phyloP scores from a whole-genome alignment of 1,284 basidiomycete species.

The Cryptococcus sp. region DNA sequence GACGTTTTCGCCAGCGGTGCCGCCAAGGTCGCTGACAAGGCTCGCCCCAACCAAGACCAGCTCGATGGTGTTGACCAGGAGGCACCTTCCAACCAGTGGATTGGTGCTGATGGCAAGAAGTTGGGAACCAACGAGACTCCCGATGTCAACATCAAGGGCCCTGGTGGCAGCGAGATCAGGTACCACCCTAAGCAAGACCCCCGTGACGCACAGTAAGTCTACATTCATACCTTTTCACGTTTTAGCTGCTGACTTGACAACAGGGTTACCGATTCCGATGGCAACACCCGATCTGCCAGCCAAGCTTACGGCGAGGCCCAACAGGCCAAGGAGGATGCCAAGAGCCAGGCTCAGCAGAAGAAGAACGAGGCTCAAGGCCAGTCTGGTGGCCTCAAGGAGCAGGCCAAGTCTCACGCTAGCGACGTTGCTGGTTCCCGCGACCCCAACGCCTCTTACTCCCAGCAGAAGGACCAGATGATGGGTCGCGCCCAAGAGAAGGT shows the following conservation, averaged over 20 bases:
- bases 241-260: background rate
- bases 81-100: constrained; percentile 63
- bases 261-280: constrained; percentile 49
- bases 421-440: constrained; percentile 54
- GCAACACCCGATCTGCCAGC: constrained; percentile 48
- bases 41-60: constrained; percentile 68
- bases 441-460: constrained; percentile 50
- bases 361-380: constrained; percentile 39
- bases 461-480: constrained; percentile 44
- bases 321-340: constrained; percentile 46
- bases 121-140: constrained; percentile 53
- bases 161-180: constrained; percentile 50
- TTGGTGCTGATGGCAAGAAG: constrained; percentile 53
- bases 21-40: constrained; percentile 68
- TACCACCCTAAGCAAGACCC: constrained; percentile 55
- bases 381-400: constrained; percentile 54
- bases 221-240: background rate
- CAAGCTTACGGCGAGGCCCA: constrained; percentile 49
- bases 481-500: constrained; percentile 46
- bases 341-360: constrained; percentile 36
- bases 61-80: constrained; percentile 70
- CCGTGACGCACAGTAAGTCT: constrained; percentile 36
- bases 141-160: constrained; percentile 48
- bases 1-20: constrained; percentile 80
- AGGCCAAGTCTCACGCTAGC: constrained; percentile 57